Conservation (phyloP, 2,329 filamentous ascomycete species). For the Dothidotthia symphoricarpi region DNA sequence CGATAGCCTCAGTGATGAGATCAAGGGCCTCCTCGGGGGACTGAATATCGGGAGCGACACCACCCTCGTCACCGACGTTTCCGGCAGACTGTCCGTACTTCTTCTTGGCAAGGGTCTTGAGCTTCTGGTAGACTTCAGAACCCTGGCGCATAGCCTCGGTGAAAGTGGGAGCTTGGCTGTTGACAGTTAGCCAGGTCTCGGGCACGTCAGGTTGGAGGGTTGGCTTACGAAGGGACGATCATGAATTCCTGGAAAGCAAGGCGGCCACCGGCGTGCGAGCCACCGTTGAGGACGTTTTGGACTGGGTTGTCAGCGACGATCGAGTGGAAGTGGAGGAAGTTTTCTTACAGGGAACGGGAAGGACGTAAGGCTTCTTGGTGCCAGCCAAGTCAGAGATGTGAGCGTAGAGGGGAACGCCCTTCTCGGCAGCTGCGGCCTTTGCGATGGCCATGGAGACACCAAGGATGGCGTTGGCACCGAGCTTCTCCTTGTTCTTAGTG, state of each 20-base stretch:
- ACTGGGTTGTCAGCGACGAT: constrained; percentile 13
- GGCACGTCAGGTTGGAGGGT: not conserved
- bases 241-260: constrained; percentile 62
- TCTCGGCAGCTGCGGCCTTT: constrained; percentile 57
- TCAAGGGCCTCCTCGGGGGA: constrained; percentile 94
- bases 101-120: constrained; percentile 97
- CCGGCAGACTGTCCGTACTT: constrained; percentile 98
- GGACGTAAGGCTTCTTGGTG: constrained; percentile 54
- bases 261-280: constrained; percentile 95
- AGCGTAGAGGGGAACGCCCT: constrained; percentile 57
- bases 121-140: constrained; percentile 95
- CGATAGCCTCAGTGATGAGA: constrained; percentile 91
- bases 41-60: constrained; percentile 98
- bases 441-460: constrained; percentile 61
- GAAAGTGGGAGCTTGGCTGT: constrained; percentile 80
- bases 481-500: constrained; percentile 58
- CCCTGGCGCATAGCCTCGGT: constrained; percentile 94
- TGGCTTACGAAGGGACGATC: constrained; percentile 51
- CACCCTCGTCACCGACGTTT: constrained; percentile 99
- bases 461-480: constrained; percentile 61
- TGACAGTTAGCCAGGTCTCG: constrained; percentile 14
- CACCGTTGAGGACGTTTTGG: constrained; percentile 60
- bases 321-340: constrained; percentile 33
- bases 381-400: constrained; percentile 56
- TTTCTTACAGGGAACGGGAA: constrained; percentile 53